A percentile compares a stretch with the other conserved stretches of the same genome.
Evolutionary conservation across 768 basidiomycete genomes (phyloP).

Genomic region (Serendipita sp.): DNA sequence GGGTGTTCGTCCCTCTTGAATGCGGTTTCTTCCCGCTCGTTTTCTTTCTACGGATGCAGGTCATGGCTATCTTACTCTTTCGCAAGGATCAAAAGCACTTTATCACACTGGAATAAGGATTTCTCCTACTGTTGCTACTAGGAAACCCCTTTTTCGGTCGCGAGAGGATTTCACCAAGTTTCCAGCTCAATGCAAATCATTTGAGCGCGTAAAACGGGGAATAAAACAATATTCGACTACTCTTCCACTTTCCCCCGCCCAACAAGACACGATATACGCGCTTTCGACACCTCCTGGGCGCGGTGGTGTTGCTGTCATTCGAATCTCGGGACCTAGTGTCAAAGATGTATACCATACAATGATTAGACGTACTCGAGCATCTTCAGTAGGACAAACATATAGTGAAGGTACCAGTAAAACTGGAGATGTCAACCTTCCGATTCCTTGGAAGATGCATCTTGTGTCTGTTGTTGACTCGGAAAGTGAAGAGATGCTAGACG

Average conservation of each 20-base stretch:
- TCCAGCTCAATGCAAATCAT: no score
- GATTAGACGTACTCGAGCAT: constrained; percentile 25
- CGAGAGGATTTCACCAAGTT: no score
- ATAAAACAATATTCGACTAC: no score
- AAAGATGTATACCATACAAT: constrained; percentile 43
- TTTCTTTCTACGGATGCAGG: no score
- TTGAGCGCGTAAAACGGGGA: no score
- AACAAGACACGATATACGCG: constrained; percentile 57
- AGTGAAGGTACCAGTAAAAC: background rate
- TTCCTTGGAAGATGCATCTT: constrained; percentile 53
- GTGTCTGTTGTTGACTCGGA: constrained; percentile 52
- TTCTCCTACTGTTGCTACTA: background rate
- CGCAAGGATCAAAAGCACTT: no score
- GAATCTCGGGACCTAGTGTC: constrained; percentile 68
- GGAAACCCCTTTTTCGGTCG: no score
- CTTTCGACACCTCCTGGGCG: constrained; percentile 77
- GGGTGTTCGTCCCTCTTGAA: no score
- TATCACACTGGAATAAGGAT: no score
- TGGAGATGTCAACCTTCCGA: constrained; percentile 21
- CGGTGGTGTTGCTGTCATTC: constrained; percentile 66
- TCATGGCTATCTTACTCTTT: no score
- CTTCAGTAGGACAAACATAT: constrained; percentile 10
- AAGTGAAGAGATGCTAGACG: constrained; percentile 49
- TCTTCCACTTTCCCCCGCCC: constrained; percentile 11
- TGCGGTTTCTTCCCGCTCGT: no score